These are phyloP conservation scores for Candida nemodendra DNA, from an alignment of 805 yeast genomes.

Conservation along the genomic window DNA sequence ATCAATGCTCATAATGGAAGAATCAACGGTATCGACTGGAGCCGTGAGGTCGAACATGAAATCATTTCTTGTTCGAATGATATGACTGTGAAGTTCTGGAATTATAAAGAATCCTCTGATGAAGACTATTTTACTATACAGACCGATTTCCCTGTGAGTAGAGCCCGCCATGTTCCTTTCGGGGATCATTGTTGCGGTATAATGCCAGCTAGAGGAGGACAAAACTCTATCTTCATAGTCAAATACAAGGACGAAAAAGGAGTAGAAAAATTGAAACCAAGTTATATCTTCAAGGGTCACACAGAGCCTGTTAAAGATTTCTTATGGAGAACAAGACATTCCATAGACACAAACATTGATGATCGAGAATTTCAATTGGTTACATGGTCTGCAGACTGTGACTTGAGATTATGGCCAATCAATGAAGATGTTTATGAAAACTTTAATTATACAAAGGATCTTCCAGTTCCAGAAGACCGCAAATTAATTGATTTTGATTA, in stretches of 20 bases:
- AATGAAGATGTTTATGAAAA: conserved; percentile 46
- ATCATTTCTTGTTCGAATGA: conserved; percentile 87
- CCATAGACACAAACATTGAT: conserved; percentile 41
- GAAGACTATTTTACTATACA: conserved; percentile 57
- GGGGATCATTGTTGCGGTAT: conserved; percentile 81
- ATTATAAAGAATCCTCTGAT: conserved; percentile 41
- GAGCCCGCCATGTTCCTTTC: conserved; percentile 87
- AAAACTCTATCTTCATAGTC: conserved; percentile 58
- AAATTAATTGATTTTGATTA: conserved; percentile 38
- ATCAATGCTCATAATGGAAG: conserved; percentile 79
- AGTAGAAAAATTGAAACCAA: conserved; percentile 45
- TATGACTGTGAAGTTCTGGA: conserved; percentile 81
- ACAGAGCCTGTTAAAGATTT: conserved; percentile 83
- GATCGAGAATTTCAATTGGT: conserved; percentile 88
- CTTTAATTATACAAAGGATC: conserved; percentile 41
- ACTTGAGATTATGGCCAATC: conserved; percentile 78
- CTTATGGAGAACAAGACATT: conserved; percentile 73
- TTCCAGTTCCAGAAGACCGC: conserved; percentile 32
- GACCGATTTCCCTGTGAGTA: conserved; percentile 82
- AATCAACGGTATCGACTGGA: conserved; percentile 87
- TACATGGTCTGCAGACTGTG: conserved; percentile 91
- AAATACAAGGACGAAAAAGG: conserved; percentile 41
- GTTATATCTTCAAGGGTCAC: conserved; percentile 74
- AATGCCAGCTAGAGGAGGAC: conserved; percentile 89
- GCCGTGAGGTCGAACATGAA: conserved; percentile 54